These are phyloP conservation scores for Friedmanniomyces endolithicus DNA, from an alignment of 495 filamentous ascomycete genomes.

Conservation along the genomic window DNA sequence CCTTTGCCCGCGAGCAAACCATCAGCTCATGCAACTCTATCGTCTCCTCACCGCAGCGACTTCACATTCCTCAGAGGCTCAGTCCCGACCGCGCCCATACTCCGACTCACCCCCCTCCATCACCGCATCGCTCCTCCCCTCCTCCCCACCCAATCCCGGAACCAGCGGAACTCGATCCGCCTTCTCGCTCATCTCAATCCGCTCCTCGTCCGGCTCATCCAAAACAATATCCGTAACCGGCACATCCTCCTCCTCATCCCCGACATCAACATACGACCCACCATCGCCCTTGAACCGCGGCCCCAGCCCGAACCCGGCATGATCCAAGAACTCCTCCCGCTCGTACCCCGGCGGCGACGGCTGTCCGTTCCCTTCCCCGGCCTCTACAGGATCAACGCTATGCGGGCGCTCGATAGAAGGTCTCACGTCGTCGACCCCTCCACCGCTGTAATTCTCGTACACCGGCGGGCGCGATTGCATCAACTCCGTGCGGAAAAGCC, in stretches of 20 bases:
- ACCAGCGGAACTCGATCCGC: neutral
- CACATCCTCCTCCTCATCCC: conserved; percentile 1
- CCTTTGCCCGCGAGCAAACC: too few species aligned
- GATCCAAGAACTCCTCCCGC: neutral
- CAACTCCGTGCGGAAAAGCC: conserved; percentile 5
- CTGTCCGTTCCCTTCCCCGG: neutral
- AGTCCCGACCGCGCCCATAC: neutral
- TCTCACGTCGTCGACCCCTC: neutral
- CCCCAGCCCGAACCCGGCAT: conserved; percentile 9
- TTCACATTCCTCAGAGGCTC: neutral
- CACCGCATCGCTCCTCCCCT: neutral
- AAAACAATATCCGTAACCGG: conserved; percentile 5
- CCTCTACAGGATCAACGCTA: conserved; percentile 1
- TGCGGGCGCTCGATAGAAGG: neutral
- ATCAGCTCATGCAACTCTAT: neutral
- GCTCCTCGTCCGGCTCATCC: conserved; percentile 2
- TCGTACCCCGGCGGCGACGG: neutral
- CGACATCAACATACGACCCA: neutral
- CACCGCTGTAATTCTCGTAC: neutral
- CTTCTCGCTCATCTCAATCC: conserved; percentile 14
- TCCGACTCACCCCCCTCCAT: neutral
- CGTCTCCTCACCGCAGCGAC: neutral
- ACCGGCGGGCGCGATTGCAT: neutral
- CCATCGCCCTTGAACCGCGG: neutral
- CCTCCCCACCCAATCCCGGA: neutral